Percentiles rank a stretch among this genome's conserved stretches.
These are phyloP conservation scores for Pholiota conissans DNA, from an alignment of 768 basidiomycete genomes.

Conservation along the genomic window DNA sequence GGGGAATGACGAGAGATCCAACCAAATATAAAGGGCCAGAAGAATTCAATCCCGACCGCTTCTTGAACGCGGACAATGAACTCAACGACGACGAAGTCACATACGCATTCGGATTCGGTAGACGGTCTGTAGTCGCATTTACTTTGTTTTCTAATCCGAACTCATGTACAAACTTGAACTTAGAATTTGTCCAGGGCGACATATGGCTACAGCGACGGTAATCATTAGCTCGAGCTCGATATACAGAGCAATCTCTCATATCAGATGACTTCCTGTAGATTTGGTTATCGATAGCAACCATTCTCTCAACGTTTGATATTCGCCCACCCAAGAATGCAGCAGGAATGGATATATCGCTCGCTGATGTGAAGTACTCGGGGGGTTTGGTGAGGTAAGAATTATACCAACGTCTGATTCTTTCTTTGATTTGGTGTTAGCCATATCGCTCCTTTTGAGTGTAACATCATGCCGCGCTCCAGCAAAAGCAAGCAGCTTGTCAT, in stretches of 20 bases:
- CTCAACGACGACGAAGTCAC: conserved; percentile 9
- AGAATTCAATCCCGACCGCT: conserved; percentile 30
- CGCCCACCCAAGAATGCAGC: background rate
- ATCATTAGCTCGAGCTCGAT: background rate
- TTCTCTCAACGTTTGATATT: background rate
- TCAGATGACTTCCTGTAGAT: background rate
- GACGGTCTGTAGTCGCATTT: conserved; percentile 12
- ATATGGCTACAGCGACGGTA: background rate
- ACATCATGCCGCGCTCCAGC: background rate
- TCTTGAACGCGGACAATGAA: conserved; percentile 10
- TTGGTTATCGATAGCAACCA: background rate
- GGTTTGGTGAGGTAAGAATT: background rate
- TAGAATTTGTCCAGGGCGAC: background rate
- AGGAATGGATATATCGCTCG: background rate
- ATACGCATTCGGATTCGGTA: conserved; percentile 19
- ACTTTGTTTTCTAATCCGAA: background rate
- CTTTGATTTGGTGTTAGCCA: background rate
- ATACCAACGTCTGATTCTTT: background rate
- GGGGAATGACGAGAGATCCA: conserved; percentile 27
- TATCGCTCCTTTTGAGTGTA: background rate
- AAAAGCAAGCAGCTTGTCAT: background rate
- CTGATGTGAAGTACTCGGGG: background rate
- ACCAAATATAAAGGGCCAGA: conserved; percentile 21
- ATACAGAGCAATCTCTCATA: background rate
- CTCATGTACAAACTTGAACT: too few relatives aligned